Conservation (phyloP, 2,329 filamentous ascomycete species). For the Elsinoe necatrix region DNA sequence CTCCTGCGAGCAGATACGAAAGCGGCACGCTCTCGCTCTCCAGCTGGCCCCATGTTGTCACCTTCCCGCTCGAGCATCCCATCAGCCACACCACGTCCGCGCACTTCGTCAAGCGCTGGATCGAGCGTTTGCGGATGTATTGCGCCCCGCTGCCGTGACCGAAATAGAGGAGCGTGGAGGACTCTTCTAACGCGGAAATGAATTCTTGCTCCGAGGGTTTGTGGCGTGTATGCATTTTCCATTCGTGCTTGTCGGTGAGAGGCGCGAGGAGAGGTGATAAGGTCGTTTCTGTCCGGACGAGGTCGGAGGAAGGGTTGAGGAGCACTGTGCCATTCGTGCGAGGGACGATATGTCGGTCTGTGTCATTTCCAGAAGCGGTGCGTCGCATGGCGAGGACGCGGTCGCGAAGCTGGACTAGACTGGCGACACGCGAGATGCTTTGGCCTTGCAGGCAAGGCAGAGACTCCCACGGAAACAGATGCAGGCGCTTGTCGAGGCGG, state of each 20-base stretch:
- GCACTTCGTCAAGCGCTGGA: conserved; percentile 55
- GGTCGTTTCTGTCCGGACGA: conserved; percentile 67
- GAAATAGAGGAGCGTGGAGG: conserved; percentile 81
- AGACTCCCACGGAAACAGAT: conserved; percentile 93
- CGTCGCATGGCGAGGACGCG: conserved; percentile 54
- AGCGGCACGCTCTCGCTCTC: conserved; percentile 85
- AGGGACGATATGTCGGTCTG: conserved; percentile 40
- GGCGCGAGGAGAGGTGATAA: conserved; percentile 59
- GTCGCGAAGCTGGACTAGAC: conserved; percentile 70
- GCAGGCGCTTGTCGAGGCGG: conserved; percentile 82
- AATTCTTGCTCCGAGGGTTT: conserved; percentile 73
- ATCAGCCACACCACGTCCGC: conserved; percentile 63
- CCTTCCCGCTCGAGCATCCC: conserved; percentile 80
- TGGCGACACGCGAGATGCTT: conserved; percentile 81
- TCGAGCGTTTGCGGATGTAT: conserved; percentile 77
- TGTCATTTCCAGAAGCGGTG: conserved; percentile 18
- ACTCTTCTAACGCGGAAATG: conserved; percentile 53
- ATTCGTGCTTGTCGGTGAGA: conserved; percentile 33
- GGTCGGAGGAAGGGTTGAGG: conserved; percentile 79
- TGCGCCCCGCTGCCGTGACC: conserved; percentile 92
- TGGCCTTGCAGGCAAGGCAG: conserved; percentile 72
- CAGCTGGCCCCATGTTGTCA: conserved; percentile 75
- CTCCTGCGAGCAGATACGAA: conserved; percentile 84
- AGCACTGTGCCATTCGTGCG: conserved; percentile 61
- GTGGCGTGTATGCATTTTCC: conserved; percentile 61